Base-by-base conservation (phyloP, 83 land plant genomes). In the Picea engelmannii region DNA sequence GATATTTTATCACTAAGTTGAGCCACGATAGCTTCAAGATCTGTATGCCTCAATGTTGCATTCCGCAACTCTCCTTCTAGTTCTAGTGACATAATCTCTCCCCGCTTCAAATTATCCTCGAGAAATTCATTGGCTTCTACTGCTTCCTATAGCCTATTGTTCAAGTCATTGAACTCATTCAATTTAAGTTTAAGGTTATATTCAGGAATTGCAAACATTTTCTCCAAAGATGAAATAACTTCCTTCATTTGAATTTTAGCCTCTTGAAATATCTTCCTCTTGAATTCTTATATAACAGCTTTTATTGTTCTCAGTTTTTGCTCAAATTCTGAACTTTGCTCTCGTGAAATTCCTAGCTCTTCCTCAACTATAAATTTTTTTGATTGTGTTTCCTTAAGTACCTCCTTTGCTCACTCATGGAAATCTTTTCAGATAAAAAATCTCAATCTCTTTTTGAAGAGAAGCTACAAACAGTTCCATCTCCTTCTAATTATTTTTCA, bases 361-460 rank as follows among this genome's bases (percentile, higher is more conserved):
- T 80, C 84, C 31, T 86, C 81, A 66, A 82, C 76, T 16, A 60
- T 24, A 38, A 79, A 38, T 15, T 87, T 76, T 60, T 92, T 84
- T 12, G 76, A 31, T 16, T 62, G 12, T 8, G 82, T 75, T 75
- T 75, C 78, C 78, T 75, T 75, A 21, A 75, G 89, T 18, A 85
- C 76, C 55, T 86, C 90, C 71, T 90, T 85, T 87, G 81, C 63
- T 88, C 76, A 25, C 85, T 88, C 59, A 86, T 87, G 38, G 81
- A 83, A 78, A 90, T 52, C 83, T 87, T 88, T 60, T 79, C 85
- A 82, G 83, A 27, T 31, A 31, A 11, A 92, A 80, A 59, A 77
- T 83, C 79, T 85, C 87, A 35, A 92, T 25, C 76, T 92, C 92
- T 31, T 82, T 83, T 49, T 90, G 91, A 15, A 92, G 74, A 49